Evolutionary conservation across 805 yeast genomes (phyloP), one percentile per base, ranked within the genome.

Genomic region (Candida orba): DNA sequence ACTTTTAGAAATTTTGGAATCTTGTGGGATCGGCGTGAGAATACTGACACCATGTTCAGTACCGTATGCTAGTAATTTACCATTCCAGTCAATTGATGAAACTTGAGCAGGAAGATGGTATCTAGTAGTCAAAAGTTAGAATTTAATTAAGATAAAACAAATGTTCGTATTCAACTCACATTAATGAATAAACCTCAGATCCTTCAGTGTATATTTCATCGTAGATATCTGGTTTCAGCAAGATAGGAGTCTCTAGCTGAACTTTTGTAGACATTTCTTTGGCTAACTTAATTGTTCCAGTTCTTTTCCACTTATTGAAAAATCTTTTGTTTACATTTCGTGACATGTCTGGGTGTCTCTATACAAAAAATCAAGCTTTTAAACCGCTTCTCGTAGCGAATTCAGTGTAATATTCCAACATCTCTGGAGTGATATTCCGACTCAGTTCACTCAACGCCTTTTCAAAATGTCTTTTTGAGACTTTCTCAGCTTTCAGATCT

Each of bases 381-480:
- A 65, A 52, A 13, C 73, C 72, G 51, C 70, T 60, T 55, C 69
- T 65, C 8, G 58, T 52, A 7, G 71, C 69, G 53, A 70, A 71
- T 5, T 69, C 76, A 47, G 67, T 67, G 58, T 84, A 91, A 51
- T 87, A 90, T 2, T 72, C 75, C 29, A 90, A 57, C 96, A 91
- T 88, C 20, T 87, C 96, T 10, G 70, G 69, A 0, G 96, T 89
- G 37, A 93, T 93, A 25, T 91, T 93, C 55, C 73, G 75, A 9
- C 89, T 75, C 17, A 90, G 73, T 1, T 80, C 83, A 25, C 57
- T 54, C 42, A 91, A 55, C 0, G 95, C 97, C 42, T 69, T 71
- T 24, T 75, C 79, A 53, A 88, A 89, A 60, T 93, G 96, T 29
- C 68, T 67, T 47, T 68, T 69, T n/a, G 63, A 61, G 0, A 90